phyloP scores from a whole-genome alignment of 1,139 yeast genomes.

The Candida sp. region DNA sequence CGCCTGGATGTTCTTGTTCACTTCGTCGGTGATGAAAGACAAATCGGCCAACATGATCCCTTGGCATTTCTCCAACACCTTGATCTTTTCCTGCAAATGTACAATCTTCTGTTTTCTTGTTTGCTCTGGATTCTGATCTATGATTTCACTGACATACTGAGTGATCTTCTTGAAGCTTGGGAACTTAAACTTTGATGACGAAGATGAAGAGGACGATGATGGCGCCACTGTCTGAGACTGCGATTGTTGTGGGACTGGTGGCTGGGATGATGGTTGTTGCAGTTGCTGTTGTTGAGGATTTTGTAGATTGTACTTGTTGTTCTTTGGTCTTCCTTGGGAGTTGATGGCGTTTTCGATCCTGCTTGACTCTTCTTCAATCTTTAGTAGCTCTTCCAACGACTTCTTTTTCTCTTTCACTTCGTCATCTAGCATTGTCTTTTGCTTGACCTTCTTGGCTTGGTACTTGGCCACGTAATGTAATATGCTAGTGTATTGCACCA shows the following conservation, averaged over 20 bases:
- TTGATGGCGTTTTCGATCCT: slow-evolving; percentile 38
- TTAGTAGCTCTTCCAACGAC: slow-evolving; percentile 44
- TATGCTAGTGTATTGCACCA: slow-evolving; percentile 75
- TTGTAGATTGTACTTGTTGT: slow-evolving; percentile 25
- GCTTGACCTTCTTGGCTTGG: slow-evolving; percentile 71
- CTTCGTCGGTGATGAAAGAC: slow-evolving; percentile 53
- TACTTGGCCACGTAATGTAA: slow-evolving; percentile 71
- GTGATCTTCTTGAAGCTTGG: slow-evolving; percentile 53
- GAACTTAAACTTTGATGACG: slow-evolving; percentile 23
- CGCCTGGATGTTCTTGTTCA: slow-evolving; percentile 51
- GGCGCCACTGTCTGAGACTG: not conserved
- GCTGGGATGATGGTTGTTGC: not conserved
- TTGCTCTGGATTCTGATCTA: slow-evolving; percentile 73
- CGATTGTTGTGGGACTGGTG: not conserved
- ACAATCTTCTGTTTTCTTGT: slow-evolving; percentile 62
- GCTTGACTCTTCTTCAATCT: slow-evolving; percentile 43
- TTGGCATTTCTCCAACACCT: slow-evolving; percentile 59
- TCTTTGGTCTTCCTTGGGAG: slow-evolving; percentile 29
- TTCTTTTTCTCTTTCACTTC: slow-evolving; percentile 52
- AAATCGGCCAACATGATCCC: slow-evolving; percentile 61
- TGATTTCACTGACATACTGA: slow-evolving; percentile 68
- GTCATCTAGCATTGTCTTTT: slow-evolving; percentile 60
- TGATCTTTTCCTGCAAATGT: slow-evolving; percentile 55
- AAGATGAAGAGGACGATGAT: slow-evolving; percentile 6
- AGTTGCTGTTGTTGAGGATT: slow-evolving; percentile 18